phyloP scores from a whole-genome alignment of 2,329 filamentous ascomycete species.

The Calonectria pseudoreteaudii region DNA sequence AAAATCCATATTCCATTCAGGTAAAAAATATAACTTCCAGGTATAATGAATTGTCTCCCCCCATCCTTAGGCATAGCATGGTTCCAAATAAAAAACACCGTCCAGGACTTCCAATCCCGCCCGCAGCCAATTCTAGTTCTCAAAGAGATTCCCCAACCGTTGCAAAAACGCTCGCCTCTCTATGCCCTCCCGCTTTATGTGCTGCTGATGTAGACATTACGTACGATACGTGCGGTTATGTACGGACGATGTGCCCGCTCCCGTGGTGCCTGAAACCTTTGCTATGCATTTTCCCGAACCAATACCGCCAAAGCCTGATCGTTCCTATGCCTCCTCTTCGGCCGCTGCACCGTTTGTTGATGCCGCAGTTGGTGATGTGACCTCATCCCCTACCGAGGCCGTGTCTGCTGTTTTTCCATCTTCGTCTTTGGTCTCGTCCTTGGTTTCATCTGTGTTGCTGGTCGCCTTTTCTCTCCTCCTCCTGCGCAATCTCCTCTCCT shows the following conservation, averaged over 20 bases:
- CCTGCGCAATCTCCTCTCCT: constrained; percentile 77
- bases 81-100: constrained; percentile 2
- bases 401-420: constrained; percentile 30
- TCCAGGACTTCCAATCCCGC: constrained; percentile 25
- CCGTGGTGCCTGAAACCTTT: constrained; percentile 37
- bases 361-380: constrained; percentile 34
- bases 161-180: constrained; percentile 32
- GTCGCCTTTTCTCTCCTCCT: constrained; percentile 73
- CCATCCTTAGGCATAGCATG: constrained; percentile 8
- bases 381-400: constrained; percentile 29
- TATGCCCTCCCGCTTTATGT: constrained; percentile 34
- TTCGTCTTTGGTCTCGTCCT: constrained; percentile 38
- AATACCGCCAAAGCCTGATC: constrained; percentile 27
- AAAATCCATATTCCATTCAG: constrained; percentile 7
- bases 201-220: constrained; percentile 52
- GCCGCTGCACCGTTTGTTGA: constrained; percentile 27
- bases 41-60: constrained; percentile 11
- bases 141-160: constrained; percentile 21
- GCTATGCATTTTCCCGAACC: constrained; percentile 37
- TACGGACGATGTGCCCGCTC: constrained; percentile 30
- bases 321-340: constrained; percentile 38
- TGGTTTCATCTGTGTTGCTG: constrained; percentile 45
- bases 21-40: constrained; percentile 11
- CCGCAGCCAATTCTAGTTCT: constrained; percentile 22
- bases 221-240: constrained; percentile 46